These are phyloP conservation scores for Scheffersomyces titani DNA, from an alignment of 1,139 yeast species.

Conservation along the genomic window DNA sequence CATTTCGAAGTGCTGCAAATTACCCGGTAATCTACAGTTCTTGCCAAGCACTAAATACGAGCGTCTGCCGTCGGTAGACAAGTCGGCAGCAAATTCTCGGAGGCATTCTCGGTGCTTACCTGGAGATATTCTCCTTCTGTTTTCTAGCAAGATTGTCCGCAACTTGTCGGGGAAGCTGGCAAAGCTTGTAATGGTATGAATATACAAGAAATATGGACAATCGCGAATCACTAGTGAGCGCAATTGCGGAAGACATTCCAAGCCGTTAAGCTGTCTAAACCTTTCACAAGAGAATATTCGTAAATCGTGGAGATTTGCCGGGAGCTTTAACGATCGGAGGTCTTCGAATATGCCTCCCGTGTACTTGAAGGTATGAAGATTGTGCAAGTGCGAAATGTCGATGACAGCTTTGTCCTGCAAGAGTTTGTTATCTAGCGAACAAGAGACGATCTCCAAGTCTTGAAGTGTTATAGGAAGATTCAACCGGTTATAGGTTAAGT, in stretches of 20 bases:
- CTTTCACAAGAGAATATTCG: neutral
- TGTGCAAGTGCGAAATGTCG: neutral
- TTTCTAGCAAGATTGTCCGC: neutral
- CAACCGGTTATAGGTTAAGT: neutral
- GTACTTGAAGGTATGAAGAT: neutral
- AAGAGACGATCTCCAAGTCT: neutral
- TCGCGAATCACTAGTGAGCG: neutral
- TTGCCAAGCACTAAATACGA: neutral
- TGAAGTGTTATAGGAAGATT: neutral
- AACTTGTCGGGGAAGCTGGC: neutral
- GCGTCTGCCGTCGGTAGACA: neutral
- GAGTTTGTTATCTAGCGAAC: neutral
- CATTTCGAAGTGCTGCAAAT: neutral
- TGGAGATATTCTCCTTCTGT: neutral
- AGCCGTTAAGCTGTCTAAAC: neutral
- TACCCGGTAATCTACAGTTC: neutral
- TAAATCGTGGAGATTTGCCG: neutral
- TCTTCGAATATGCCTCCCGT: constrained; percentile 1
- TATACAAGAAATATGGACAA: constrained; percentile 1
- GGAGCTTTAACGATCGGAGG: neutral
- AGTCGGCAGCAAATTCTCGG: neutral
- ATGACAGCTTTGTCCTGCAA: neutral
- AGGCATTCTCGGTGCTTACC: neutral
- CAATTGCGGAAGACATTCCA: neutral
- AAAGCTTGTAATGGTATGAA: neutral